Conservation (phyloP, 164 flowering plant species). For the Stephania cephalantha region DNA sequence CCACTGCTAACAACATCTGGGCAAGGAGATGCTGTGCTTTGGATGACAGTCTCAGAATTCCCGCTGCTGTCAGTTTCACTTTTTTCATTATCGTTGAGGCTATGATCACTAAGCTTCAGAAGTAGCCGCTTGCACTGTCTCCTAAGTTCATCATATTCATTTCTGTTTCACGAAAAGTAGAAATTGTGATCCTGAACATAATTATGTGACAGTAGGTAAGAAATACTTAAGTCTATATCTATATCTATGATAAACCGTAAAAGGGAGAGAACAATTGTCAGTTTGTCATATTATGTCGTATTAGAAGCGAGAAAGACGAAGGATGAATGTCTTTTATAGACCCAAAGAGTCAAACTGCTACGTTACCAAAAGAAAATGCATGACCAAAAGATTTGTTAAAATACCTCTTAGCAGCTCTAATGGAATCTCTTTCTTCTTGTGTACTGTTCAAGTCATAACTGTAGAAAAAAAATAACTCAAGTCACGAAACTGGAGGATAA, state of each 20-base stretch:
- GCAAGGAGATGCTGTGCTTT: conserved; percentile 25
- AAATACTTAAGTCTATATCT: not conserved
- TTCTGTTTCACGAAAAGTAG: conserved; percentile 29
- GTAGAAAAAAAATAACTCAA: not conserved
- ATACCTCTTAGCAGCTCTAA: conserved; percentile 42
- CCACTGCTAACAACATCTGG: conserved; percentile 69
- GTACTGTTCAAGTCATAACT: conserved; percentile 51
- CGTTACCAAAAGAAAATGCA: not conserved
- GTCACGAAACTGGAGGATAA: not conserved
- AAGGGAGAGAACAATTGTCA: not conserved
- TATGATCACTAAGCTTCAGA: conserved; percentile 15
- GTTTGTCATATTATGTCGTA: not conserved
- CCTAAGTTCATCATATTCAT: conserved; percentile 41
- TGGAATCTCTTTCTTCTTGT: conserved; percentile 42
- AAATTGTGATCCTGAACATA: not conserved
- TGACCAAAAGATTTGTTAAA: not conserved
- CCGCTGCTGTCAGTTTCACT: conserved; percentile 16
- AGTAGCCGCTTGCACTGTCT: conserved; percentile 30
- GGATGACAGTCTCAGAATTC: conserved; percentile 18
- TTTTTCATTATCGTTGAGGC: conserved; percentile 14
- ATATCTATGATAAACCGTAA: not conserved
- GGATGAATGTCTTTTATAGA: not conserved
- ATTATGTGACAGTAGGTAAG: not conserved
- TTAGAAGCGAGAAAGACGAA: not conserved
- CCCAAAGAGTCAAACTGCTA: not conserved